phyloP scores from a whole-genome alignment of 2,329 filamentous ascomycete genomes.

The Sporothrix sp. region DNA sequence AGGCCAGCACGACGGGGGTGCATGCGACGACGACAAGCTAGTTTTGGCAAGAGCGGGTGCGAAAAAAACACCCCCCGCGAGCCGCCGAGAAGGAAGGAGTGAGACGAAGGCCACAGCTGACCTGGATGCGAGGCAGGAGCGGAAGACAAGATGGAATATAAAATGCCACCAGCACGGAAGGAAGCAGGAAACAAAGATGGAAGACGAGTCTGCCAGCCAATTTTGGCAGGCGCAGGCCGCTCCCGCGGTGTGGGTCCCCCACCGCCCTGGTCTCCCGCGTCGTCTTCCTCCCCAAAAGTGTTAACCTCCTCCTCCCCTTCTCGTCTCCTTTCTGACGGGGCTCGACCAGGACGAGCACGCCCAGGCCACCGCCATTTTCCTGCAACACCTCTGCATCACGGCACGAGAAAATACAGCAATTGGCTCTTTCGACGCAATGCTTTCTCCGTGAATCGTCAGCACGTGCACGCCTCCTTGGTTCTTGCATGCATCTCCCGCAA shows the following conservation, averaged over 20 bases:
- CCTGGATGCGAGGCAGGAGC: not conserved
- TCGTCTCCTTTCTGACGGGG: slow-evolving; percentile 7
- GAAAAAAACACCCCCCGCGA: not conserved
- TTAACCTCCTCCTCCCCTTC: slow-evolving; percentile 4
- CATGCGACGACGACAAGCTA: not conserved
- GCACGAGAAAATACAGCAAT: not conserved
- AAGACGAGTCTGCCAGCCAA: slow-evolving; percentile 15
- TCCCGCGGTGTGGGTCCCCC: slow-evolving; percentile 20
- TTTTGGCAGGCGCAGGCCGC: slow-evolving; percentile 18
- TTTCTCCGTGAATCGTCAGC: not conserved
- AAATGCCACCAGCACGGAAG: not conserved
- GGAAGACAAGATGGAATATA: not conserved
- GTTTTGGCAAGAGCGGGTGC: slow-evolving; percentile 2
- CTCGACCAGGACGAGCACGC: not conserved
- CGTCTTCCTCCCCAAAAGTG: slow-evolving; percentile 7
- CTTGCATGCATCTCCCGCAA: not conserved
- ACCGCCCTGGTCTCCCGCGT: slow-evolving; percentile 15
- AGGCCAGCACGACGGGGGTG: slow-evolving; percentile 17
- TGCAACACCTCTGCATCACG: not conserved
- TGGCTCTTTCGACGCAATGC: not conserved
- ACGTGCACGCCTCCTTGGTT: not conserved
- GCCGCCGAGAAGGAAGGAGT: not conserved
- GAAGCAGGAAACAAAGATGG: not conserved
- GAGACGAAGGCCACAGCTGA: not conserved
- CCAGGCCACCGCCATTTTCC: not conserved